A percentile compares a stretch with the other conserved stretches of the same genome.
phyloP scores from a whole-genome alignment of 768 basidiomycete genomes.

The Mycena crocata region DNA sequence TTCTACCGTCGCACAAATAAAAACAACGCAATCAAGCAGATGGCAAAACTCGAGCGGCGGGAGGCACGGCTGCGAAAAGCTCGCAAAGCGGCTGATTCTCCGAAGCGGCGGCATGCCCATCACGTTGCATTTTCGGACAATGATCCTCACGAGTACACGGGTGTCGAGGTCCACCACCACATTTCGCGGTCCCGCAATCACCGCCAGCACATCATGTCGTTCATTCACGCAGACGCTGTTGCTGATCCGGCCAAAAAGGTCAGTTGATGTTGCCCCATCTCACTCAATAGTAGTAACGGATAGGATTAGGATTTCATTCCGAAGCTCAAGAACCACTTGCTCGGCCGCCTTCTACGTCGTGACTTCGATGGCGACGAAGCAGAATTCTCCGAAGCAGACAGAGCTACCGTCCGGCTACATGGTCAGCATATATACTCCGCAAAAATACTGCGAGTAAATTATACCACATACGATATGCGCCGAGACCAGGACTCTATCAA shows the following conservation, averaged over 20 bases:
- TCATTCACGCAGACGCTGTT: background rate
- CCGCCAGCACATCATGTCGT: background rate
- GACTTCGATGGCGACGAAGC: conserved; percentile 35
- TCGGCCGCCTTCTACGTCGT: conserved; percentile 34
- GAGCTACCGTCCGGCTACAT: conserved; percentile 3
- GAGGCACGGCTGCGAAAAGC: conserved; percentile 29
- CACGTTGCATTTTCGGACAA: background rate
- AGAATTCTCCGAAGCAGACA: conserved; percentile 15
- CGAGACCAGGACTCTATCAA: conserved; percentile 50
- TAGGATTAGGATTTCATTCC: conserved; percentile 30
- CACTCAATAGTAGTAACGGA: background rate
- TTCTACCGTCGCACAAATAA: conserved; percentile 47
- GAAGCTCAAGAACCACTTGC: conserved; percentile 38
- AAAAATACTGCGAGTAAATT: conserved; percentile 45
- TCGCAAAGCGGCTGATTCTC: background rate
- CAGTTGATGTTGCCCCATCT: background rate
- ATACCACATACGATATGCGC: conserved; percentile 52
- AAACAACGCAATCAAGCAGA: conserved; percentile 25
- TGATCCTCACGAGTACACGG: background rate
- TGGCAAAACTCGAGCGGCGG: conserved; percentile 21
- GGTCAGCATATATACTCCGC: conserved; percentile 38
- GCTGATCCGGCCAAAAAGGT: conserved; percentile 5
- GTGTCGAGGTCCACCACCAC: conserved; percentile 11
- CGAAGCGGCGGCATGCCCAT: background rate
- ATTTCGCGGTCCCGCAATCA: conserved; percentile 9